Base-by-base conservation (phyloP, 306 rosid genomes). In the Vachellia collinsii region DNA sequence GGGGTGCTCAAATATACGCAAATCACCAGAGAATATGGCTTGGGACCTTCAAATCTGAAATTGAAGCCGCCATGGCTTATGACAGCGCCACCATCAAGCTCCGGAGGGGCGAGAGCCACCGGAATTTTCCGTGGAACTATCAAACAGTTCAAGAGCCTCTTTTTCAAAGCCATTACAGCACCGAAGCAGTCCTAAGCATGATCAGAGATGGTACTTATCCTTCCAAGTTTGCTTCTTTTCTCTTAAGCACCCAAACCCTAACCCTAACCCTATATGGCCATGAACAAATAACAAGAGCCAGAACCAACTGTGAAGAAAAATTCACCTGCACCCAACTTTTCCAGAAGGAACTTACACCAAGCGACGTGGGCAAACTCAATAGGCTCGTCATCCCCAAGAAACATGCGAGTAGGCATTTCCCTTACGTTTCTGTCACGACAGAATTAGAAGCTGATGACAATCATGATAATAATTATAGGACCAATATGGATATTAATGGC, bases 1-100 rank as follows among this genome's bases (percentile, higher is more conserved):
- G 97, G 97, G 97, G 98, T 36, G 94, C 97, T 14, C 97, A 94
- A 20, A 94, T 94, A 73, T 94, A 94, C 17, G 92, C 94, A 44
- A 88, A 89, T 46, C 94, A 94, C 77, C 98, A 90, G 63, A 86
- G 97, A 75, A 87, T 94, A 17, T 94, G 98, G 98, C 91, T 94
- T 14, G 99, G 98, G 4, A 92, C 98, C 0, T 94, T 94, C 85
- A 92, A 89, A 19, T 83, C 94, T 0, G 91, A 90, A 70, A 83
- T 54, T 78, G 94, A 82, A 17, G 97, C 98, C 0, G 97, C 97
- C 20, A 91, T 88, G 97, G 97, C 98, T 43, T 92, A 94, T 0
- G 97, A 92, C 3, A 92, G 97, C 9, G 97, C 93, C 1, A 86
- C 90, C 58, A 82, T 91, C 70, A 94, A 92, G 81, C 97, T 94